A percentile compares a stretch with the other conserved stretches of the same genome.
These are phyloP conservation scores for Juncus effusus DNA, from an alignment of 176 grass and related monocot genomes.

Conservation along the genomic window DNA sequence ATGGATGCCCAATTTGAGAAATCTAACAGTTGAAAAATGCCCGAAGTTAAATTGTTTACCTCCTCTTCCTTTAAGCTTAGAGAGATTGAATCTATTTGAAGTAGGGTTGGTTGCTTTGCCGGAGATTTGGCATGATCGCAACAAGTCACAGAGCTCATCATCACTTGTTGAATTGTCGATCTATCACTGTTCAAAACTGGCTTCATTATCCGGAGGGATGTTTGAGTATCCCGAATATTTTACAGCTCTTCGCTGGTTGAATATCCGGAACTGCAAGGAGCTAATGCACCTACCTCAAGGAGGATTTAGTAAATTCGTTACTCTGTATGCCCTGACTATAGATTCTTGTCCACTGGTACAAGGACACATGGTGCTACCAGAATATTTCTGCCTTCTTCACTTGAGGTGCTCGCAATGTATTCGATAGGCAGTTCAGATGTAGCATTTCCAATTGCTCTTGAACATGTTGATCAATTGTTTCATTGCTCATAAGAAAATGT, in stretches of 20 bases:
- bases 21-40: background rate
- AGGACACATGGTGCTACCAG: background rate
- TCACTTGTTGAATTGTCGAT: background rate
- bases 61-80: background rate
- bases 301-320: constrained; percentile 18
- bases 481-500: background rate
- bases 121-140: background rate
- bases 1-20: constrained; percentile 6
- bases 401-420: background rate
- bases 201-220: constrained; percentile 10
- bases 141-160: background rate
- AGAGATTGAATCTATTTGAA: background rate
- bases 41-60: background rate
- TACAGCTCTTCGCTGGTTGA: background rate
- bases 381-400: constrained; percentile 16
- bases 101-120: background rate
- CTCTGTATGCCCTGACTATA: constrained; percentile 11
- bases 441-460: background rate
- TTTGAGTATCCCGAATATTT: background rate
- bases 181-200: background rate
- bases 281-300: constrained; percentile 5
- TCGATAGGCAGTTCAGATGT: background rate
- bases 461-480: background rate
- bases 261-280: background rate
- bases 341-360: background rate